These are phyloP conservation scores for Phaeophleospora eucalypticola DNA, from an alignment of 2,329 filamentous ascomycete species.

Conservation along the genomic window DNA sequence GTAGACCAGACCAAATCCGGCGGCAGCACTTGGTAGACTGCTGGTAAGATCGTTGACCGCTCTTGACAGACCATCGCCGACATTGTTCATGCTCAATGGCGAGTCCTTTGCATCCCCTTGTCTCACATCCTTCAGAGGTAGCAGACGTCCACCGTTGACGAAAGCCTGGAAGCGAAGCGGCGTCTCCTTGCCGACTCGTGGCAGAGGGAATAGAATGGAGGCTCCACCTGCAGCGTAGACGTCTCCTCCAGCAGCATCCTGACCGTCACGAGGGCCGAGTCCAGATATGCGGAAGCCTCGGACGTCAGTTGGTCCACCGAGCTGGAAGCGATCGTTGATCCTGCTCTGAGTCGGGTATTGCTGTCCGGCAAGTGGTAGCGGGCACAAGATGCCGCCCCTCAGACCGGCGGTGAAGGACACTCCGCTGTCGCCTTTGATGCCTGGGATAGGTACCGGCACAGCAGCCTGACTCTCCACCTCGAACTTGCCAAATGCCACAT, in stretches of 20 bases:
- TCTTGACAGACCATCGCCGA: slow-evolving; percentile 52
- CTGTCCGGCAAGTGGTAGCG: slow-evolving; percentile 61
- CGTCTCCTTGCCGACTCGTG: slow-evolving; percentile 73
- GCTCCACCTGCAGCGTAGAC: slow-evolving; percentile 85
- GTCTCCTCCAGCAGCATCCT: slow-evolving; percentile 85
- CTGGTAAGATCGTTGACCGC: slow-evolving; percentile 68
- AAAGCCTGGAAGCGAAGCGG: slow-evolving; percentile 86
- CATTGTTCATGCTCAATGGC: slow-evolving; percentile 48
- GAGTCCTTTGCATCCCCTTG: slow-evolving; percentile 35
- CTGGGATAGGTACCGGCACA: slow-evolving; percentile 67
- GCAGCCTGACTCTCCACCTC: slow-evolving; percentile 78
- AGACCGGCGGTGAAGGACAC: slow-evolving; percentile 79
- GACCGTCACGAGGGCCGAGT: slow-evolving; percentile 80
- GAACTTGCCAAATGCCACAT: slow-evolving; percentile 92
- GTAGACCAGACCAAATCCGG: slow-evolving; percentile 87
- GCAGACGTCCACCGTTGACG: slow-evolving; percentile 79
- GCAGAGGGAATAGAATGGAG: slow-evolving; percentile 79
- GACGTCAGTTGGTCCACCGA: slow-evolving; percentile 91
- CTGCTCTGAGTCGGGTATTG: slow-evolving; percentile 63
- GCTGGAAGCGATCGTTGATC: slow-evolving; percentile 90
- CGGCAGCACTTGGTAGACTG: slow-evolving; percentile 77
- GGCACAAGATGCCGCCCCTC: slow-evolving; percentile 77
- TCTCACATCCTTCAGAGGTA: slow-evolving; percentile 61
- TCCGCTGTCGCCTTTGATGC: slow-evolving; percentile 65
- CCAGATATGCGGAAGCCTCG: slow-evolving; percentile 89